Base-by-base conservation (phyloP, 2,329 filamentous ascomycete species). In the Penicillium crustosum region DNA sequence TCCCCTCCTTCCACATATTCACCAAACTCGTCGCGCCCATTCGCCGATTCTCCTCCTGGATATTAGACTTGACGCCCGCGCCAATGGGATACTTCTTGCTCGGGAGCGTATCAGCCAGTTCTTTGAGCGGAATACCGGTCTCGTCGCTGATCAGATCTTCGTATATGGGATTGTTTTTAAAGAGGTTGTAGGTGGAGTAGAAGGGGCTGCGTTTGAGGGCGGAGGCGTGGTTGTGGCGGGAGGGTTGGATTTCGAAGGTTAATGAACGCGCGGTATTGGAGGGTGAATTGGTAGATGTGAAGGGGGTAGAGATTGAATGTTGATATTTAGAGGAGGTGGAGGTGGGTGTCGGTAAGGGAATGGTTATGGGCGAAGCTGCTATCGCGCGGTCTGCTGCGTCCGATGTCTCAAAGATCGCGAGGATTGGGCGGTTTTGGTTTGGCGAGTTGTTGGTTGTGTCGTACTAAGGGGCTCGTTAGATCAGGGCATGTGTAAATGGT, bases 371-470 rank as follows among this genome's bases (percentile, higher is more conserved):
- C 0, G 74, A 75, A 3, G 74, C 65, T 10, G 65, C 60, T 50
- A 74, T 62, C 13, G 75, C 75, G 41, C 65, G 61, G 4, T 65
- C 51, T 4, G 75, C 75, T 31, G 75, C 65, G n/a, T 72, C 63
- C n/a, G 64, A 31, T 13, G 69, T 68, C 33, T 74, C 75, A 59
- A 75, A 77, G 44, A 77, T 75, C 6, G 71, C 74, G 23, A 72
- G 53, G 6, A 70, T 70, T 0, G 64, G 57, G 8, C 65, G 64
- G 9, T 67, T 56, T 4, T 58, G 53, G 25, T 58, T 65, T 21
- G 51, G 33, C n/a, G 61, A 59, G 38, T 56, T 62, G 42, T 72
- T 70, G 19, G 66, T 66, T 52, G 63, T 59, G 44, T 74, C 70
- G 48, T 74, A 74, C 73, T 74, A 36, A 29, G 6, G 2, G 45